Evolutionary conservation across 371 early-diverging fungal species (phyloP).

Genomic region (Rhizopus sp.): DNA sequence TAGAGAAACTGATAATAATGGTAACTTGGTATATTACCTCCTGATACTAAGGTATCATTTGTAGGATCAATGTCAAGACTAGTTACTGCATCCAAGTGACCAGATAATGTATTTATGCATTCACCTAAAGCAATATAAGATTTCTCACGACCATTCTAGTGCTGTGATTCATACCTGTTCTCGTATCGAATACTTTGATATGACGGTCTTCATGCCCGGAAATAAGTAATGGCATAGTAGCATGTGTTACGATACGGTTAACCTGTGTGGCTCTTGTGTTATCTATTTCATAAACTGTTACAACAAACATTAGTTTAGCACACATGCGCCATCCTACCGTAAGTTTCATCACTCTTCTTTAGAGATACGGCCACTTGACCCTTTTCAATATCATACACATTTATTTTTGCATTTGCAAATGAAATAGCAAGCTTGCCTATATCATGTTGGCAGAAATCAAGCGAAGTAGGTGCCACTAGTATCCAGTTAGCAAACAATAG

Average conservation of each 20-base stretch:
- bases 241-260: conserved; percentile 76
- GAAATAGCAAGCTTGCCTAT: conserved; percentile 64
- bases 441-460: conserved; percentile 70
- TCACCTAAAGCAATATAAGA: conserved; percentile 42
- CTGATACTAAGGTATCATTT: conserved; percentile 72
- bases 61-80: conserved; percentile 70
- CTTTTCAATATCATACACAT: conserved; percentile 79
- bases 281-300: conserved; percentile 42
- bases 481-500: neutral
- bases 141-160: neutral
- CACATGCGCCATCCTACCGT: conserved; percentile 44
- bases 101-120: conserved; percentile 65
- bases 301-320: neutral
- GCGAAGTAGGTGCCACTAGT: conserved; percentile 61
- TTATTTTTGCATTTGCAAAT: conserved; percentile 67
- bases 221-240: conserved; percentile 70
- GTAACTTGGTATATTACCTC: conserved; percentile 51
- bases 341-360: conserved; percentile 58
- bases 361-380: conserved; percentile 61
- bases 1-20: neutral
- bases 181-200: conserved; percentile 78
- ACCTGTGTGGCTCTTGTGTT: conserved; percentile 72
- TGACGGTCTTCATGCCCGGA: conserved; percentile 82
- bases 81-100: conserved; percentile 72
- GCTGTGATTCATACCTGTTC: conserved; percentile 52